Percentiles rank a stretch among this genome's conserved stretches.
These are phyloP conservation scores for Lasiosphaeris hirsuta DNA, from an alignment of 495 filamentous ascomycete species.

Conservation along the genomic window DNA sequence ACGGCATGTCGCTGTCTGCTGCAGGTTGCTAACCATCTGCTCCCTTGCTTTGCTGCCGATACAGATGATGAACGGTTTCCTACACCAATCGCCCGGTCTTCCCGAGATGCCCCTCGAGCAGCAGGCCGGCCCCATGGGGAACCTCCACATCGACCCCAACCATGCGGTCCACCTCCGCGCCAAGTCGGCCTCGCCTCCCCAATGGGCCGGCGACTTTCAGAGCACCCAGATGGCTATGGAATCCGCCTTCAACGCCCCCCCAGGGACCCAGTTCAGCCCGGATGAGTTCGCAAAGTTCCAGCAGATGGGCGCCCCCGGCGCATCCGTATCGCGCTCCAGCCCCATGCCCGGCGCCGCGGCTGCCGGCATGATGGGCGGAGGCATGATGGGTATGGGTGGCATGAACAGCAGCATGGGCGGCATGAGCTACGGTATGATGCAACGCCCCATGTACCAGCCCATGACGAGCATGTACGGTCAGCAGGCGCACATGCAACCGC, in stretches of 20 bases:
- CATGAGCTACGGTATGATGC: conserved; percentile 45
- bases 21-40: neutral
- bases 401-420: conserved; percentile 43
- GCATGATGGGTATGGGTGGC: conserved; percentile 46
- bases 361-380: conserved; percentile 45
- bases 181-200: conserved; percentile 38
- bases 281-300: conserved; percentile 86
- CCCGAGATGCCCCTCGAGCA: conserved; percentile 44
- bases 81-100: conserved; percentile 61
- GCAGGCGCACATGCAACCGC: conserved; percentile 41
- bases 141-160: conserved; percentile 37
- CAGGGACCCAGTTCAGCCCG: conserved; percentile 65
- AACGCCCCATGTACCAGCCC: conserved; percentile 48
- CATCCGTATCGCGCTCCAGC: conserved; percentile 30
- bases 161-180: conserved; percentile 28
- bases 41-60: neutral
- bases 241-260: conserved; percentile 63
- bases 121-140: conserved; percentile 32
- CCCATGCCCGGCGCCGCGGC: conserved; percentile 47
- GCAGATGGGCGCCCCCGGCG: conserved; percentile 55
- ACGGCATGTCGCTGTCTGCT: neutral
- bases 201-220: conserved; percentile 53
- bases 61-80: conserved; percentile 91
- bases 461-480: conserved; percentile 44
- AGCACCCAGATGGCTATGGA: conserved; percentile 74